Evolutionary conservation across 1,284 basidiomycete species (phyloP), one percentile per base, ranked within the genome.

Genomic region (Cutaneotrichosporon dermatis): DNA sequence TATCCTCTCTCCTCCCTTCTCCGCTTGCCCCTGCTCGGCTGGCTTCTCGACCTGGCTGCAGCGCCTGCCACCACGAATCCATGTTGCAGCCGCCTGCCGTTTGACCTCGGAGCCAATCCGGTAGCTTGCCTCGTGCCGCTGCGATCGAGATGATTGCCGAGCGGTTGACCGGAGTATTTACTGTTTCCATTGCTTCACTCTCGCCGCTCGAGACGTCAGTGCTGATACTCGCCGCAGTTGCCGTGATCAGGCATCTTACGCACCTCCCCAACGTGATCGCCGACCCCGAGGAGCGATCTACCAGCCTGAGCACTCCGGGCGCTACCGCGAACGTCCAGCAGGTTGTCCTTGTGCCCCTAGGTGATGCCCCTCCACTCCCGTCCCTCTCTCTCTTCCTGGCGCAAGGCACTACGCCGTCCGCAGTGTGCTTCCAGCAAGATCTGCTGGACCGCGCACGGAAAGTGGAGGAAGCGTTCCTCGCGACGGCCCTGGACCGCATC

Each of bases 401-500:
- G 12, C 70, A 73, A 39, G 76, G 75, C 2, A 77, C 76, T 0
- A 77, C 77, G 0, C 74, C 77, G 0, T 69, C 73, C 1, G 77
- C 77, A 3, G 76, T 79, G 8, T 77, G 75, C 55, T 79, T 76
- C 62, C 77, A 79, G 59, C 75, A 79, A 54, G 77, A 77, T 57
- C 36, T 77, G 6, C 60, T 79, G 7, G 74, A 77, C 12, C 65
- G 74, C 7, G 77, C 75, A 0, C 64, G 66, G 40, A 61, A 70
- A 39, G 66, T 70, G 1, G 77, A 77, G 57, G 71, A 75, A 7
- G 72, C 74, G 48, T 79, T 76, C 75, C 60, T 79, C 2, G 66
- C 70, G 4, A 61, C 63, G 2, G 75, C 74, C 1, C 73, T 77
- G 15, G 58, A 57, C 25, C 49, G 61, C 4, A 65, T 74, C 8